phyloP scores from a whole-genome alignment of 148 eudicot genomes.

The Mesembryanthemum crystallinum region DNA sequence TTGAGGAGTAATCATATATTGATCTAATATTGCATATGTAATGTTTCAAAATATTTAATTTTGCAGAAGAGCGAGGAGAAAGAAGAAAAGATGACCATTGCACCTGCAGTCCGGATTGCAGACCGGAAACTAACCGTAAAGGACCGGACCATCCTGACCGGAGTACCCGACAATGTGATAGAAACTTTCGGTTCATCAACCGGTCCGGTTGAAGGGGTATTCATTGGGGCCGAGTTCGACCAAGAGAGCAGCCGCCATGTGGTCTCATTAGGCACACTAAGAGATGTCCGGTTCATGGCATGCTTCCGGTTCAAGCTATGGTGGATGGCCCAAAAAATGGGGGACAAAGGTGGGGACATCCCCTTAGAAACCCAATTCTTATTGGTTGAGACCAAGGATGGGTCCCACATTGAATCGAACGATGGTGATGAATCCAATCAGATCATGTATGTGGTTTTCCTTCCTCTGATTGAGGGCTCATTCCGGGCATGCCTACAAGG shows the following conservation, averaged over 20 bases:
- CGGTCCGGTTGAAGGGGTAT: constrained; percentile 59
- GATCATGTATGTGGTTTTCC: constrained; percentile 53
- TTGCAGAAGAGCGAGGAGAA: constrained; percentile 31
- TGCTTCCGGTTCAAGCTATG: constrained; percentile 79
- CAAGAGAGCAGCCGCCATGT: constrained; percentile 46
- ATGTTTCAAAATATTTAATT: too few species aligned
- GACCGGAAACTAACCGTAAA: constrained; percentile 55
- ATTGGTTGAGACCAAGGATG: constrained; percentile 54
- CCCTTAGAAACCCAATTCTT: constrained; percentile 83
- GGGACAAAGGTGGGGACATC: constrained; percentile 55
- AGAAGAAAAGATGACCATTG: constrained; percentile 56
- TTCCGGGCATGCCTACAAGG: constrained; percentile 80
- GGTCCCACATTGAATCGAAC: constrained; percentile 40
- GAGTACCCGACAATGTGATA: constrained; percentile 58
- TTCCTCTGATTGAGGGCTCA: constrained; percentile 70
- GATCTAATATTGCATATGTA: neutral
- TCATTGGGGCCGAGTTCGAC: constrained; percentile 56
- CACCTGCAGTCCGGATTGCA: constrained; percentile 49
- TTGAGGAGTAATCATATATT: too few species aligned
- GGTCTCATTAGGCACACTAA: constrained; percentile 49
- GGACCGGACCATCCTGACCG: constrained; percentile 53
- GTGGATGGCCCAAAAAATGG: constrained; percentile 96
- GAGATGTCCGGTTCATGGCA: constrained; percentile 62
- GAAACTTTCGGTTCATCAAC: constrained; percentile 49
- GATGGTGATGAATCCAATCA: constrained; percentile 41